A percentile compares a stretch with the other conserved stretches of the same genome.
phyloP scores from a whole-genome alignment of 73 alveolate genomes.

The Vitrella brassicaformis region DNA sequence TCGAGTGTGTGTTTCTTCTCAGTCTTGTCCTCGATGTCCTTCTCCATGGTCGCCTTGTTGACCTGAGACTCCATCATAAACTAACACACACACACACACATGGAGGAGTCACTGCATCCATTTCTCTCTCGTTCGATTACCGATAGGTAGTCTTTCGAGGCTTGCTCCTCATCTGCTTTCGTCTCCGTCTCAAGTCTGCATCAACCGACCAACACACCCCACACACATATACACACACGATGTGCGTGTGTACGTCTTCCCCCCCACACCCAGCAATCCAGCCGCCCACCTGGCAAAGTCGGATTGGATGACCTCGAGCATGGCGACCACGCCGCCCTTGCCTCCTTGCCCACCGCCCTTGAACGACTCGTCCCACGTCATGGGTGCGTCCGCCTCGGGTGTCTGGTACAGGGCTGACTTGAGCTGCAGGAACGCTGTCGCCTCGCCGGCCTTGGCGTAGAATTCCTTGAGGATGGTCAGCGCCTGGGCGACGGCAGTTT shows the following conservation, averaged over 20 bases:
- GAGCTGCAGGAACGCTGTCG: background rate
- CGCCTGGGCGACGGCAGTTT: conserved; percentile 24
- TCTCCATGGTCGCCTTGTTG: conserved; percentile 18
- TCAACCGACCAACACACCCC: no score
- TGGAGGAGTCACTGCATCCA: conserved; percentile 11
- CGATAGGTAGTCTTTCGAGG: no score
- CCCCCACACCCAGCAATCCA: no score
- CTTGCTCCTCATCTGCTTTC: conserved; percentile 5
- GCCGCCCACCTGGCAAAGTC: conserved; percentile 2
- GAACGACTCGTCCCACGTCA: conserved; percentile 6
- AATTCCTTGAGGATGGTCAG: conserved; percentile 11
- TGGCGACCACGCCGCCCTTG: conserved; percentile 14
- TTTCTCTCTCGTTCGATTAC: conserved; percentile 1
- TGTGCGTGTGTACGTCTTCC: no score
- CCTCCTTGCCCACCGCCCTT: conserved; percentile 11
- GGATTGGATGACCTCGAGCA: conserved; percentile 20
- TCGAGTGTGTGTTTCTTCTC: background rate
- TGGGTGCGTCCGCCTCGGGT: background rate
- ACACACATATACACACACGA: no score
- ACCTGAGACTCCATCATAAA: no score
- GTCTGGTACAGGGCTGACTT: background rate
- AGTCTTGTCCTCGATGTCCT: conserved; percentile 15
- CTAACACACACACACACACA: no score
- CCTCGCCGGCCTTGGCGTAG: conserved; percentile 16
- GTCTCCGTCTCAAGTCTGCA: conserved; percentile 37